Base-by-base conservation (phyloP, 1,139 yeast genomes). In the Diutina catenulata region DNA sequence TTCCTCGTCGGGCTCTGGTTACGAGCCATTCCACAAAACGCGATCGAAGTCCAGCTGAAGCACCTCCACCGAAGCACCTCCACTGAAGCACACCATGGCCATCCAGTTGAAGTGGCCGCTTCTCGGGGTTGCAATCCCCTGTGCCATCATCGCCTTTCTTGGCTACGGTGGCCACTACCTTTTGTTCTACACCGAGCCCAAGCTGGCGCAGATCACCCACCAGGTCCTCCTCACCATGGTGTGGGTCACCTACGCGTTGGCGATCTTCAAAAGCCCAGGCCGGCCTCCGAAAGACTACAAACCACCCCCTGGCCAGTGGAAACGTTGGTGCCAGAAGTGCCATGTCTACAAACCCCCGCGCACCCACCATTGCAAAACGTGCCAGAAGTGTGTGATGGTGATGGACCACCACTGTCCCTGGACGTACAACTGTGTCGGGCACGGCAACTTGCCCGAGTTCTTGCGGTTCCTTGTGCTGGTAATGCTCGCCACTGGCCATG, bases 391-490 rank as follows among this genome's bases (percentile, higher is more conserved):
- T 51, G 78, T 83, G 11, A 54, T 82, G 40, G 72, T 70, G 49
- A 84, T 83, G 94, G 94, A 83, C 55, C 94, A 83, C 53, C 94
- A 83, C 55, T 62, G 72, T 47, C 94, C 94, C 0, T 84, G 94
- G 94, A 81, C 93, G 0, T 71, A 74, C 55, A 82, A 81, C 52
- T 83, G 94, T 49, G 87, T 84, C 15, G 95, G 95, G 0, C 78
- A 77, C 54, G 57, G 59, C 1, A 91, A 91, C 52, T 65, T 78
- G 56, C 88, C 95, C 0, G 91, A 86, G 51, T 91, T 91, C 51
- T 51, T 84, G 47, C 65, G 97, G 39, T 91, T 91, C 51, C 52
- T 91, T 36, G 49, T 66, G 7, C 77, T 88, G 81, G 80, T 84
- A 1, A 58, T 75, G 18, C 54, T 70, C 22, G 68, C 82, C 1